Conservation (phyloP, 1,284 basidiomycete species). For the Clitocybe nebularis region DNA sequence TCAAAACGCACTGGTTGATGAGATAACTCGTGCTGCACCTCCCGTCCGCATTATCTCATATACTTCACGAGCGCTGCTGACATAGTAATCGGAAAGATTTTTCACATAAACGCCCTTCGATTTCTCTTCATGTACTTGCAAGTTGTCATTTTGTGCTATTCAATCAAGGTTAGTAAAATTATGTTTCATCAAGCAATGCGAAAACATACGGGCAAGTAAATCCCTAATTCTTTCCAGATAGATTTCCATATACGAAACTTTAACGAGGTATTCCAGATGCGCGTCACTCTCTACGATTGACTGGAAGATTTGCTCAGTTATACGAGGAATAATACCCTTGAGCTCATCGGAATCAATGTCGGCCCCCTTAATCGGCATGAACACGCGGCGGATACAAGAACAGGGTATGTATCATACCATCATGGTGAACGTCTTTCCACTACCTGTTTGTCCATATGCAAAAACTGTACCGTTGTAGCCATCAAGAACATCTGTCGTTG, state of each 20-base stretch:
- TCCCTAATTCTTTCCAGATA: constrained; percentile 98
- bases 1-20: constrained; percentile 80
- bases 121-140: constrained; percentile 99
- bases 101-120: constrained; percentile 98
- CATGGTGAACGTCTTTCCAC: constrained; percentile 97
- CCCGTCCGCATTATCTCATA: constrained; percentile 99
- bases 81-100: constrained; percentile 96
- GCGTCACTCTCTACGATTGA: constrained; percentile 95
- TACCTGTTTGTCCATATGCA: constrained; percentile 98
- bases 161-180: constrained; percentile 13
- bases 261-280: constrained; percentile 97
- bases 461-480: constrained; percentile 99
- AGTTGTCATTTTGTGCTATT: constrained; percentile 98
- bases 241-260: constrained; percentile 99
- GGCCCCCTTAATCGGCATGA: constrained; percentile 83
- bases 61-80: constrained; percentile 93
- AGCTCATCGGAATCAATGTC: constrained; percentile 92
- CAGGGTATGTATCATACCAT: constrained; percentile 60
- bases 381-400: no score
- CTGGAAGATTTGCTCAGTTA: constrained; percentile 98
- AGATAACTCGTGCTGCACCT: constrained; percentile 86
- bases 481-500: constrained; percentile 83
- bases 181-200: constrained; percentile 1
- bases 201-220: constrained; percentile 84
- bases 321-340: constrained; percentile 97